phyloP scores from a whole-genome alignment of 2,329 filamentous ascomycete species.

The Fusarium xylarioides region DNA sequence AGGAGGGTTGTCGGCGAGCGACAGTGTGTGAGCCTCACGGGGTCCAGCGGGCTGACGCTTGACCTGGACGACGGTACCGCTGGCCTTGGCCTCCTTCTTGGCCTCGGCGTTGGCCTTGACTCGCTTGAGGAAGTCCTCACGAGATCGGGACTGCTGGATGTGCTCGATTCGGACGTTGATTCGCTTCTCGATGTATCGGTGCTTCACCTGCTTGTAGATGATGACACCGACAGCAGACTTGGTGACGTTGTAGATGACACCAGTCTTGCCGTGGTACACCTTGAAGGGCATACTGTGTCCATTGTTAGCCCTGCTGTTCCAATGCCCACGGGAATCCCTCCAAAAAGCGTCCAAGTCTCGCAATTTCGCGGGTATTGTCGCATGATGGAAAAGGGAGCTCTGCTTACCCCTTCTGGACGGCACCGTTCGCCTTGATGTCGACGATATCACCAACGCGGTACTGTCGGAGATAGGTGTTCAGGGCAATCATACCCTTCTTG shows the following conservation, averaged over 20 bases:
- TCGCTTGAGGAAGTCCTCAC: slow-evolving; percentile 94
- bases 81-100: slow-evolving; percentile 91
- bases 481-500: slow-evolving; percentile 91
- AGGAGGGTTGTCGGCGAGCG: slow-evolving; percentile 81
- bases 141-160: slow-evolving; percentile 91
- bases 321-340: slow-evolving; percentile 4
- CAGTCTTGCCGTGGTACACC: slow-evolving; percentile 99
- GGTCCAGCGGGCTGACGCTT: slow-evolving; percentile 89
- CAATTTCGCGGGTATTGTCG: slow-evolving; percentile 21
- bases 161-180: slow-evolving; percentile 99
- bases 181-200: slow-evolving; percentile 99
- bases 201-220: slow-evolving; percentile 99
- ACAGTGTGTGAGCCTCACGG: slow-evolving; percentile 82
- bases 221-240: slow-evolving; percentile 98
- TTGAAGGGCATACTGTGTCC: slow-evolving; percentile 90
- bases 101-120: slow-evolving; percentile 96
- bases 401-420: slow-evolving; percentile 93
- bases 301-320: slow-evolving; percentile 46
- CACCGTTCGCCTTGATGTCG: slow-evolving; percentile 98
- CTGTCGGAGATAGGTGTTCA: slow-evolving; percentile 93
- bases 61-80: slow-evolving; percentile 86
- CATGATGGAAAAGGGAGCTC: slow-evolving; percentile 24
- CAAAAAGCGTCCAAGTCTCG: slow-evolving; percentile 24
- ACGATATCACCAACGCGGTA: slow-evolving; percentile 99
- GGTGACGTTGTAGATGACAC: slow-evolving; percentile 98